These are phyloP conservation scores for Exobasidium cylindrosporum DNA, from an alignment of 1,284 basidiomycete species.

Conservation along the genomic window DNA sequence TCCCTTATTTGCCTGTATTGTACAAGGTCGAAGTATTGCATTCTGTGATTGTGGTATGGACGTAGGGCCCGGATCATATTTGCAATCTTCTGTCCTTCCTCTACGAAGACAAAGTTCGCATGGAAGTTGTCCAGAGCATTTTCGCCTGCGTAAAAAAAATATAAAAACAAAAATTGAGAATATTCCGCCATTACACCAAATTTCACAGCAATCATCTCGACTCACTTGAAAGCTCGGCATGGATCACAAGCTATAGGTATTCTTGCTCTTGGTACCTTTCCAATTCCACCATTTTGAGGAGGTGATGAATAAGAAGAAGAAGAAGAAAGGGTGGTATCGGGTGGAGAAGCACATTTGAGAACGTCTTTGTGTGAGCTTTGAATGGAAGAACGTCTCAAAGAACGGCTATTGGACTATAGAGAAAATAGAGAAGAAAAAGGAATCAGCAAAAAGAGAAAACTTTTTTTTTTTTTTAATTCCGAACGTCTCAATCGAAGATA, in stretches of 20 bases:
- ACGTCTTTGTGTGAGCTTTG: too few species aligned
- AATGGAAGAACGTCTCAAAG: too few species aligned
- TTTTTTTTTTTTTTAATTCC: too few species aligned
- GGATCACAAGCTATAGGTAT: slow-evolving; percentile 9
- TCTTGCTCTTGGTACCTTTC: background rate
- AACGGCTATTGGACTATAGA: too few species aligned
- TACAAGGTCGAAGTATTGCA: too few species aligned
- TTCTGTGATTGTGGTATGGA: background rate
- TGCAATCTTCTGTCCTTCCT: background rate
- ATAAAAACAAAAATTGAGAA: background rate
- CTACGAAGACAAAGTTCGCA: background rate
- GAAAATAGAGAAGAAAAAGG: too few species aligned
- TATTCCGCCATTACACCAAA: too few species aligned
- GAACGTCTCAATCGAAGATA: too few species aligned
- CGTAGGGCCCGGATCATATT: slow-evolving; percentile 1
- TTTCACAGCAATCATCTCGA: background rate
- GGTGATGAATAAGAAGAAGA: background rate
- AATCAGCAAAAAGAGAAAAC: too few species aligned
- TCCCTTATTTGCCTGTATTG: too few species aligned
- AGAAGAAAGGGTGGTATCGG: background rate
- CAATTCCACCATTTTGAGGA: background rate
- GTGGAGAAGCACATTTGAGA: too few species aligned
- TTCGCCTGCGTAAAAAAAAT: background rate
- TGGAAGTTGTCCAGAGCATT: slow-evolving; percentile 5
- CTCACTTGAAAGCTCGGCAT: slow-evolving; percentile 12